Evolutionary conservation across 345 rosid genomes (phyloP).

Genomic region (Populus pruinosa): DNA sequence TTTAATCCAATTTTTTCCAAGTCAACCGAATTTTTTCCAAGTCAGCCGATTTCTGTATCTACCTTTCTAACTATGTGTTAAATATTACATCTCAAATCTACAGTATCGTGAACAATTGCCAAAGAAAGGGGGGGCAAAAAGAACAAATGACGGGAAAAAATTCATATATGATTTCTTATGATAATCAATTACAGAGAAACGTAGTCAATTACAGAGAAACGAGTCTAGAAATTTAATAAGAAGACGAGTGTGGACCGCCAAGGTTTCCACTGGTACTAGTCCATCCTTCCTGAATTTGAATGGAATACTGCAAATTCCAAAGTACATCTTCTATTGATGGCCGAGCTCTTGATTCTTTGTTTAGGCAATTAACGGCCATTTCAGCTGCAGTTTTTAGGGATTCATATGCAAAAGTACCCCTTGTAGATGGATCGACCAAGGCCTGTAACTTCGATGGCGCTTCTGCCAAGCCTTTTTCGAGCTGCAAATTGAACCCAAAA

Average conservation of each 20-base stretch:
- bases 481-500: slow-evolving; percentile 28
- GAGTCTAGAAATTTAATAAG: too few species aligned
- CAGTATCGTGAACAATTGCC: too few species aligned
- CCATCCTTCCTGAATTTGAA: slow-evolving; percentile 94
- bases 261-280: slow-evolving; percentile 66
- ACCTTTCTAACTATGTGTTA: too few species aligned
- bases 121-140: too few species aligned
- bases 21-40: too few species aligned
- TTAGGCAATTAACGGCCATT: slow-evolving; percentile 70
- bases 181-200: too few species aligned
- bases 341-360: slow-evolving; percentile 49
- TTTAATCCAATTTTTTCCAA: too few species aligned
- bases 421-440: slow-evolving; percentile 52
- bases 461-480: slow-evolving; percentile 57
- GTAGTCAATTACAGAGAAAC: too few species aligned
- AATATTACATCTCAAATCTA: too few species aligned
- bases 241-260: neutral
- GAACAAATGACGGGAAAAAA: too few species aligned
- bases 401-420: slow-evolving; percentile 70
- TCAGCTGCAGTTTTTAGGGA: slow-evolving; percentile 69
- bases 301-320: slow-evolving; percentile 89
- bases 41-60: too few species aligned
- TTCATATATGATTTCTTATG: too few species aligned
- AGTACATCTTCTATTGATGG: slow-evolving; percentile 90
- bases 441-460: slow-evolving; percentile 46